Evolutionary conservation across 352 stramenopile genomes (phyloP), one percentile per base, ranked within the genome.

Genomic region (Pythium folliculosum): DNA sequence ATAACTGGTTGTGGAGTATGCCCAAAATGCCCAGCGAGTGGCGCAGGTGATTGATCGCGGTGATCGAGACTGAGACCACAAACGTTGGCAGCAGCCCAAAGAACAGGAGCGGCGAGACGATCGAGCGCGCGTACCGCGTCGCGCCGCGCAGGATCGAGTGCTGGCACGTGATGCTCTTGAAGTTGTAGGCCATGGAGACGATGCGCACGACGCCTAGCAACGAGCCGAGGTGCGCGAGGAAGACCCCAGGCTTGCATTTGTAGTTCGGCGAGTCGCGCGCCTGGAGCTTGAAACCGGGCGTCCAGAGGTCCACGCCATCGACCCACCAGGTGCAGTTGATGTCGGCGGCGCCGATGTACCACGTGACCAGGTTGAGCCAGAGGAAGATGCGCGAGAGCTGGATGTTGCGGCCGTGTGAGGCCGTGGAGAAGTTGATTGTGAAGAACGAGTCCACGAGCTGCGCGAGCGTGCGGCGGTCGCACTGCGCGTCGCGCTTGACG

Each of bases 251-350:
- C 9, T 68, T 63, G 32, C 60, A 72, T 59, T 62, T 58, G 59
- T 72, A 72, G 43, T 69, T 60, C n/a, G 67, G 67, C 8, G 67
- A 73, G 25, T 67, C 67, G 48, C 47, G 61, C 2, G 53, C 17
- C 4, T 43, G 27, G 12, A 65, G 50, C 35, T 57, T 9, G 22
- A 62, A 69, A 2, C 67, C 58, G 4, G 53, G 38, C 22, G 58
- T 72, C 60, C 67, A 71, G 16, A 71, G 40, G 21, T 71, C 65
- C 1, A 67, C 51, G 23, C 65, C 65, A 13, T 68, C 27, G 1
- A 73, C 44, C 48, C 50, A 73, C 67, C 67, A 73, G 48, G 60
- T 64, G 32, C 67, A 73, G 54, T 61, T 63, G 55, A 35, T 69
- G n/a, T 73, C 60, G 2, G 61, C 47, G 1, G 67, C 67, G 25